Percentiles rank a stretch among this genome's conserved stretches.
Evolutionary conservation across 257 asterid species (phyloP).

Genomic region (Gynochthodes officinalis): DNA sequence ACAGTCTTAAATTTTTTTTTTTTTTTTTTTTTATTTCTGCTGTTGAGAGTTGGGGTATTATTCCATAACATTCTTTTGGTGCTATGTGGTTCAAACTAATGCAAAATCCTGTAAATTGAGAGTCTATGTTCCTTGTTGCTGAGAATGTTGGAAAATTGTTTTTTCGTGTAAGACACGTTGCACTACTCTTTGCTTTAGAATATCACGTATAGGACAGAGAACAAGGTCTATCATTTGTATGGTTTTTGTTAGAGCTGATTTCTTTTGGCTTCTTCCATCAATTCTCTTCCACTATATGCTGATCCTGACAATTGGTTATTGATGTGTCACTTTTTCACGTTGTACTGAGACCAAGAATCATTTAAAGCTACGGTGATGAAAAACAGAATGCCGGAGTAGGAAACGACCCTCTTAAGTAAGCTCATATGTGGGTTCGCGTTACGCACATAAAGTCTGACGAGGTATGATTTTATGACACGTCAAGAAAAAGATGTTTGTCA

Average conservation of each 20-base stretch:
- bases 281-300: not conserved
- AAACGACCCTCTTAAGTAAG: no score
- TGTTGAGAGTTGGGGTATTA: not conserved
- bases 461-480: not conserved
- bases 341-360: no score
- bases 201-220: no score
- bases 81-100: not conserved
- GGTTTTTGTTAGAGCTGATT: not conserved
- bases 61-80: not conserved
- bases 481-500: not conserved
- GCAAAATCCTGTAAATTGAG: not conserved
- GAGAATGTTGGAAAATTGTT: not conserved
- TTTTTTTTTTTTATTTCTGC: not conserved
- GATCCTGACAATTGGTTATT: not conserved
- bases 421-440: no score
- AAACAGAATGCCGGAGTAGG: no score
- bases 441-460: not conserved
- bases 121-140: not conserved
- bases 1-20: not conserved
- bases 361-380: no score
- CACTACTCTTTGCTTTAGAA: no score
- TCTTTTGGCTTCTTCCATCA: not conserved
- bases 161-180: no score
- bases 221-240: not conserved
- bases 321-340: no score